A percentile compares a stretch with the other conserved stretches of the same genome.
phyloP scores from a whole-genome alignment of 2,329 filamentous ascomycete species.

The Cucurbitaria berberidis region DNA sequence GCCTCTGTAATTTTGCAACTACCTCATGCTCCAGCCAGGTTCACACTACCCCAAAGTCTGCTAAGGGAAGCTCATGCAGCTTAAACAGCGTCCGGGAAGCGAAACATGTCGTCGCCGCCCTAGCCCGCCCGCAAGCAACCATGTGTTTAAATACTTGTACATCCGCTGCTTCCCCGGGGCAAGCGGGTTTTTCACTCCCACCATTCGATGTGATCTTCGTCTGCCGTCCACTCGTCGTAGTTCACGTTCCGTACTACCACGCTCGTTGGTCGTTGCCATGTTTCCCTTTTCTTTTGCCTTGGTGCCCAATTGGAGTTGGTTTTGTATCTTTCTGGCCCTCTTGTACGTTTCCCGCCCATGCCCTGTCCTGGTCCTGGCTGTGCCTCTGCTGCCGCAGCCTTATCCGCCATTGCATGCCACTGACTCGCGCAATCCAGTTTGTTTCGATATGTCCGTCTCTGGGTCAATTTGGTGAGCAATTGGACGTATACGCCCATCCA shows the following conservation, averaged over 20 bases:
- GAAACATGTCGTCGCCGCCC: conserved; percentile 48
- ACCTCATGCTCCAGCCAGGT: conserved; percentile 50
- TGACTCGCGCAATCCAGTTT: conserved; percentile 63
- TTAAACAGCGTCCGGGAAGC: conserved; percentile 49
- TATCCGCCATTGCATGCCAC: conserved; percentile 15
- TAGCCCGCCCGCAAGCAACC: conserved; percentile 46
- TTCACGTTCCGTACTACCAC: conserved; percentile 45
- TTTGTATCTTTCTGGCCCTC: conserved; percentile 44
- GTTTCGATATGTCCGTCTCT: conserved; percentile 83
- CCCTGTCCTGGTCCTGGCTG: too few species aligned
- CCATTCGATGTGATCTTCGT: conserved; percentile 51
- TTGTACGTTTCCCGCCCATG: conserved; percentile 38
- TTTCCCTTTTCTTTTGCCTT: conserved; percentile 47
- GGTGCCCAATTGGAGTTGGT: conserved; percentile 50
- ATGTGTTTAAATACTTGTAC: conserved; percentile 51
- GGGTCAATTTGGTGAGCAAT: conserved; percentile 78
- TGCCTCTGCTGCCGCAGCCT: conserved; percentile 4
- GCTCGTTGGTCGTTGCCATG: conserved; percentile 48
- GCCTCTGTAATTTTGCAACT: conserved; percentile 45
- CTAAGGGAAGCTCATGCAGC: conserved; percentile 49
- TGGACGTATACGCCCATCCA: conserved; percentile 86
- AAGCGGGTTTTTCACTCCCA: conserved; percentile 47
- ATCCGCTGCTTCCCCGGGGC: conserved; percentile 47
- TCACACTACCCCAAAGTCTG: conserved; percentile 51
- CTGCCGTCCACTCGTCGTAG: conserved; percentile 40